Conservation (phyloP, 169 alveolate genomes). For the Cardiosporidium cionae region DNA sequence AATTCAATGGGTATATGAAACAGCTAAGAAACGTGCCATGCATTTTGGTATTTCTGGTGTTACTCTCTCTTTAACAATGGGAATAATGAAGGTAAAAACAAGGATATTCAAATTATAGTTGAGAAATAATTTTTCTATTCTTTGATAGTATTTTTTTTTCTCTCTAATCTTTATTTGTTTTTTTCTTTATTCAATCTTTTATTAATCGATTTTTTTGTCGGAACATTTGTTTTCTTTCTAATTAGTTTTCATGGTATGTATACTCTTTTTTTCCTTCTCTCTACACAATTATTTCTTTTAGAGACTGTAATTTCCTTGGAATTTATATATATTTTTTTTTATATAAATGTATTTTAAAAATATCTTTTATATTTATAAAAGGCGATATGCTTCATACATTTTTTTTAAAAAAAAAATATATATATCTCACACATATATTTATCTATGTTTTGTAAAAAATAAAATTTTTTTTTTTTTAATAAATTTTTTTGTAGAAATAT, state of each 20-base stretch:
- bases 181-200: not conserved
- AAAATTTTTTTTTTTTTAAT: not conserved
- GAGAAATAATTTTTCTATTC: not conserved
- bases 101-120: not conserved
- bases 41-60: constrained; percentile 34
- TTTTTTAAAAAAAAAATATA: too few relatives aligned
- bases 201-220: too few relatives aligned
- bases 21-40: constrained; percentile 28
- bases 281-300: too few relatives aligned
- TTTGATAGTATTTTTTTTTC: not conserved
- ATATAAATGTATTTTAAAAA: too few relatives aligned
- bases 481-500: too few relatives aligned
- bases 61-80: constrained; percentile 21
- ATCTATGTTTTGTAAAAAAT: not conserved
- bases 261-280: too few relatives aligned
- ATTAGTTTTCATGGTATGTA: too few relatives aligned
- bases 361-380: too few relatives aligned
- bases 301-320: too few relatives aligned
- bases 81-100: constrained; percentile 25
- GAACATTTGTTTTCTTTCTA: not conserved
- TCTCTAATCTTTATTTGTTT: not conserved
- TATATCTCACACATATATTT: too few relatives aligned
- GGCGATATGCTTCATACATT: too few relatives aligned
- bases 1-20: constrained; percentile 38
- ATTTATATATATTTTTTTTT: too few relatives aligned